Evolutionary conservation across 805 yeast genomes (phyloP).

Genomic region (Kluyveromyces dobzhanskii): DNA sequence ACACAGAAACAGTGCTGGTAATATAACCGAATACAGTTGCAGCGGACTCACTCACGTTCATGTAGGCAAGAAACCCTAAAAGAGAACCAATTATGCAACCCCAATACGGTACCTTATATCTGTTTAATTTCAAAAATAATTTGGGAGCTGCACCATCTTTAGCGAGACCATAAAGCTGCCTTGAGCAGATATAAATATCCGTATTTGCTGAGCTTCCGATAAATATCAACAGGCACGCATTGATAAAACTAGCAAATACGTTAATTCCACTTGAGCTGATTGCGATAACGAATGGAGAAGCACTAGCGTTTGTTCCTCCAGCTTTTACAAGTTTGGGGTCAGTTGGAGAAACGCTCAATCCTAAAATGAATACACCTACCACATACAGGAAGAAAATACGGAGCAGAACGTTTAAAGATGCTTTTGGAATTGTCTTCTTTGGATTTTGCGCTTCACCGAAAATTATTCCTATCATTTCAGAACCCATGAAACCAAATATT

Average conservation of each 20-base stretch:
- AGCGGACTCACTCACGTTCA: too few species aligned
- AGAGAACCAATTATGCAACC: too few species aligned
- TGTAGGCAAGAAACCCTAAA: too few species aligned
- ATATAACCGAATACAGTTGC: too few species aligned
- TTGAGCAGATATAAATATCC: slow-evolving; percentile 60
- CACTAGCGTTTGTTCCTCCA: slow-evolving; percentile 47
- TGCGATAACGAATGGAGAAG: slow-evolving; percentile 76
- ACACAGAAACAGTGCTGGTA: too few species aligned
- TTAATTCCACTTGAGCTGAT: slow-evolving; percentile 52
- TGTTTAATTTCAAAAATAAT: slow-evolving; percentile 51
- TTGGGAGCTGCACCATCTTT: slow-evolving; percentile 57
- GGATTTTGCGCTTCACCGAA: slow-evolving; percentile 43
- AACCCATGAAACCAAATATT: slow-evolving; percentile 46
- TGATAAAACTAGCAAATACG: slow-evolving; percentile 58
- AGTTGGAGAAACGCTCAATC: slow-evolving; percentile 49
- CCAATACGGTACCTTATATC: too few species aligned
- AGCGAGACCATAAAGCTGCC: slow-evolving; percentile 58
- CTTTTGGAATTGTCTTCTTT: slow-evolving; percentile 40
- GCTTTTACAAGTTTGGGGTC: slow-evolving; percentile 38
- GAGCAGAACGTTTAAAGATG: slow-evolving; percentile 50
- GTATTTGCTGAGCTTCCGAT: slow-evolving; percentile 67
- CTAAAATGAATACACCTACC: slow-evolving; percentile 35
- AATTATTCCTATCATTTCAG: slow-evolving; percentile 45
- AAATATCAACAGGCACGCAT: slow-evolving; percentile 59
- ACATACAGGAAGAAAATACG: slow-evolving; percentile 43